A percentile compares a stretch with the other conserved stretches of the same genome.
phyloP scores from a whole-genome alignment of 2,329 filamentous ascomycete species.

The Claviceps purpurea region DNA sequence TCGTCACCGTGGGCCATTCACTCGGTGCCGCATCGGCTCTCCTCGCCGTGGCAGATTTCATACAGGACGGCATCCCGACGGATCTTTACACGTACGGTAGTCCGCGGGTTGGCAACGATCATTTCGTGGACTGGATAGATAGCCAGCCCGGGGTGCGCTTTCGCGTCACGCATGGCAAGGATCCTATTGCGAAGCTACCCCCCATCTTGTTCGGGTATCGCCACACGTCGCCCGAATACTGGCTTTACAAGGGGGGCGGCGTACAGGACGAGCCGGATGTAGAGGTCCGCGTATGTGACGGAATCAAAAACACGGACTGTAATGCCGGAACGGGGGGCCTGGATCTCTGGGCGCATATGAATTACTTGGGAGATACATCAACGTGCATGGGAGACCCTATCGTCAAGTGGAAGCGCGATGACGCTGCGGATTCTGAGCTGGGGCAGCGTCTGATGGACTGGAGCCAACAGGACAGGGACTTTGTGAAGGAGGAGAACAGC shows the following conservation, averaged over 20 bases:
- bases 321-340: constrained; percentile 36
- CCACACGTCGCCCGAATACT: constrained; percentile 60
- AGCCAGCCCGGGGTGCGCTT: constrained; percentile 38
- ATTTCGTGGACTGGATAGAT: constrained; percentile 40
- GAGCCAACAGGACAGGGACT: constrained; percentile 1
- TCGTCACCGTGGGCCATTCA: constrained; percentile 56
- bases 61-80: constrained; percentile 27
- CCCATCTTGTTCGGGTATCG: constrained; percentile 46
- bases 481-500: neutral
- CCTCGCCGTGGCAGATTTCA: constrained; percentile 43
- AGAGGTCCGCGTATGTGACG: constrained; percentile 34
- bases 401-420: constrained; percentile 14
- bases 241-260: constrained; percentile 29
- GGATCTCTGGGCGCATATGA: constrained; percentile 29
- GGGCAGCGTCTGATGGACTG: constrained; percentile 20
- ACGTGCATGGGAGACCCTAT: constrained; percentile 21
- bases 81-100: constrained; percentile 56
- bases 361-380: constrained; percentile 34
- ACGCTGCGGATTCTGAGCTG: constrained; percentile 22
- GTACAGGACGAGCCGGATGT: constrained; percentile 22
- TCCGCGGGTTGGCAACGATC: constrained; percentile 50
- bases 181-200: constrained; percentile 56
- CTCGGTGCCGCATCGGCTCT: constrained; percentile 53
- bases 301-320: constrained; percentile 33
- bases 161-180: constrained; percentile 53